Evolutionary conservation across 192 early-diverging fungal genomes (phyloP).

Genomic region (Umbelopsis sp.): DNA sequence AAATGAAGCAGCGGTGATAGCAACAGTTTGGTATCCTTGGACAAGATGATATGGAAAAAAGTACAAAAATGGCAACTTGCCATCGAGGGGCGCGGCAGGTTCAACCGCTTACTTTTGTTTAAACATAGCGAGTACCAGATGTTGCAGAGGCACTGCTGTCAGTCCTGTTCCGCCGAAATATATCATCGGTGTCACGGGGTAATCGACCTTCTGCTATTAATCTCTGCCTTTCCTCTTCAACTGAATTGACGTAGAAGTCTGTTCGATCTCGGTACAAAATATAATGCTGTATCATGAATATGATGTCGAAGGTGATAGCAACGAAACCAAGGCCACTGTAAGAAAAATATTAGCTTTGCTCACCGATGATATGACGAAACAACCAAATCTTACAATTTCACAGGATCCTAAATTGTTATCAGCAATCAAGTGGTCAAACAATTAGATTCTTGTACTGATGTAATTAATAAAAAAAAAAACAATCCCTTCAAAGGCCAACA

Average conservation of each 20-base stretch:
- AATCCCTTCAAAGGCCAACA: no score
- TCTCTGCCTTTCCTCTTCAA: conserved; percentile 37
- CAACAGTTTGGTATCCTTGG: no score
- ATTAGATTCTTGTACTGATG: not conserved
- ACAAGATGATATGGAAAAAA: no score
- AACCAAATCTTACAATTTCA: conserved; percentile 56
- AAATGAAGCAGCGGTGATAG: not conserved
- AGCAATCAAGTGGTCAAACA: no score
- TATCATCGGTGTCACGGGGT: conserved; percentile 19
- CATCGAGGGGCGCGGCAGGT: no score
- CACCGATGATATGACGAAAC: not conserved
- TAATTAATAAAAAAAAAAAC: no score
- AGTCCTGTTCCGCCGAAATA: conserved; percentile 15
- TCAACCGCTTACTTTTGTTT: no score
- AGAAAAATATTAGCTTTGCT: conserved; percentile 4
- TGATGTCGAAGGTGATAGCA: conserved; percentile 78
- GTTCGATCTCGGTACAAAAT: conserved; percentile 62
- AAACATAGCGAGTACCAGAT: conserved; percentile 1
- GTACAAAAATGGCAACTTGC: no score
- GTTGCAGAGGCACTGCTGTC: not conserved
- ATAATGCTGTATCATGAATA: conserved; percentile 87
- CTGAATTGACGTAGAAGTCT: conserved; percentile 35
- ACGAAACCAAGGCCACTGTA: conserved; percentile 74
- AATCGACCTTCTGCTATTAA: conserved; percentile 34
- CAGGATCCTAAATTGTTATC: conserved; percentile 43